phyloP scores from a whole-genome alignment of 768 basidiomycete genomes.

The Leccinum subtestaceum region DNA sequence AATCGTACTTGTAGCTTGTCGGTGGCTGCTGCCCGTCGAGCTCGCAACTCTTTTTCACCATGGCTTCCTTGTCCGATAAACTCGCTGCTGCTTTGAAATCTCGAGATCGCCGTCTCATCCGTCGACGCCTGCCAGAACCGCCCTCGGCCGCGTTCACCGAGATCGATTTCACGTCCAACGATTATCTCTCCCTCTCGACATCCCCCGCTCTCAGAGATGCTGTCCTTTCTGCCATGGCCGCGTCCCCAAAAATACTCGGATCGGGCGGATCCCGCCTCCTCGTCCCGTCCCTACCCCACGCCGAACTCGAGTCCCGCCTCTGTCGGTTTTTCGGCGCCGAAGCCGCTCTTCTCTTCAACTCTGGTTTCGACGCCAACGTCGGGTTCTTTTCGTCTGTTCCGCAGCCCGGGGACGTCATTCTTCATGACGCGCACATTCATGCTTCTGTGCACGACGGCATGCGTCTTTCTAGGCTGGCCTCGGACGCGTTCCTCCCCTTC shows the following conservation, averaged over 20 bases:
- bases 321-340: conserved; percentile 58
- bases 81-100: conserved; percentile 57
- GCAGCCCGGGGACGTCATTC: conserved; percentile 68
- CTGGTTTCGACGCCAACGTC: conserved; percentile 90
- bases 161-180: conserved; percentile 83
- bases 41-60: conserved; percentile 4
- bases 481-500: conserved; percentile 48
- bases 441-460: conserved; percentile 91
- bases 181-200: conserved; percentile 81
- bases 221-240: conserved; percentile 54
- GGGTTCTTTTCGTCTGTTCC: conserved; percentile 83
- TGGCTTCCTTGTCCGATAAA: conserved; percentile 35
- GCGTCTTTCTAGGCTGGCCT: conserved; percentile 52
- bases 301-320: conserved; percentile 67
- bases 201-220: conserved; percentile 52
- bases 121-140: conserved; percentile 65
- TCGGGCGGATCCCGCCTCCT: conserved; percentile 87
- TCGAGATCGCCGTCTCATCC: conserved; percentile 63
- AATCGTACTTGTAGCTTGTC: not conserved
- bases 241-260: conserved; percentile 65
- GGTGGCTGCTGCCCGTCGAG: not conserved
- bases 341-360: conserved; percentile 83
- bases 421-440: conserved; percentile 87
- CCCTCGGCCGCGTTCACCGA: conserved; percentile 34
- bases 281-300: conserved; percentile 57